Evolutionary conservation across 495 filamentous ascomycete species (phyloP).

Genomic region (Penicillium samsonianum): DNA sequence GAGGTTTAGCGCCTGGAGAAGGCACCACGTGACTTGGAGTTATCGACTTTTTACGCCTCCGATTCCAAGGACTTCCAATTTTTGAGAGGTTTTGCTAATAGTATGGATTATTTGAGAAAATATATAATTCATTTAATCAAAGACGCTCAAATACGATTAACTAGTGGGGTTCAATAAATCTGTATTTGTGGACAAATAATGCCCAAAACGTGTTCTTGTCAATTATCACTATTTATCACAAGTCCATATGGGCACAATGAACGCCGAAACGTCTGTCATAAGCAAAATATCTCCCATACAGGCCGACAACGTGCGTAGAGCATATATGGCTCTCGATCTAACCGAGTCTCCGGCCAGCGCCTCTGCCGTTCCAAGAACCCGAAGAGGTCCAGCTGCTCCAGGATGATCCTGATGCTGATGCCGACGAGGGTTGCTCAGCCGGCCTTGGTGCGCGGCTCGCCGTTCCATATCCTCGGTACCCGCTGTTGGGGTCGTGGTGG

Average conservation of each 20-base stretch:
- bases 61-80: not conserved
- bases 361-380: slow-evolving; percentile 63
- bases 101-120: not conserved
- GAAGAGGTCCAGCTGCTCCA: slow-evolving; percentile 36
- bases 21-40: slow-evolving; percentile 15
- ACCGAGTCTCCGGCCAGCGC: slow-evolving; percentile 69
- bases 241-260: not conserved
- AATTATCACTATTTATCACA: slow-evolving; percentile 4
- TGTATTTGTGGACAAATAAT: not conserved
- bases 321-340: not conserved
- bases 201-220: not conserved
- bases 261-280: not conserved
- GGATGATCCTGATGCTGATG: slow-evolving; percentile 26
- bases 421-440: slow-evolving; percentile 22
- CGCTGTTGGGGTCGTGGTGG: slow-evolving; percentile 31
- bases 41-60: slow-evolving; percentile 7
- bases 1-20: slow-evolving; percentile 29
- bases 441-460: slow-evolving; percentile 40
- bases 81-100: not conserved
- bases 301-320: not conserved
- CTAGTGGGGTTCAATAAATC: not conserved
- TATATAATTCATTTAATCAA: not conserved
- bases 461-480: slow-evolving; percentile 60
- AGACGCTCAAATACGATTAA: not conserved
- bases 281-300: not conserved